Percentiles rank a stretch among this genome's conserved stretches.
Evolutionary conservation across 2,329 filamentous ascomycete species (phyloP).

Genomic region (Claviceps cyperi): DNA sequence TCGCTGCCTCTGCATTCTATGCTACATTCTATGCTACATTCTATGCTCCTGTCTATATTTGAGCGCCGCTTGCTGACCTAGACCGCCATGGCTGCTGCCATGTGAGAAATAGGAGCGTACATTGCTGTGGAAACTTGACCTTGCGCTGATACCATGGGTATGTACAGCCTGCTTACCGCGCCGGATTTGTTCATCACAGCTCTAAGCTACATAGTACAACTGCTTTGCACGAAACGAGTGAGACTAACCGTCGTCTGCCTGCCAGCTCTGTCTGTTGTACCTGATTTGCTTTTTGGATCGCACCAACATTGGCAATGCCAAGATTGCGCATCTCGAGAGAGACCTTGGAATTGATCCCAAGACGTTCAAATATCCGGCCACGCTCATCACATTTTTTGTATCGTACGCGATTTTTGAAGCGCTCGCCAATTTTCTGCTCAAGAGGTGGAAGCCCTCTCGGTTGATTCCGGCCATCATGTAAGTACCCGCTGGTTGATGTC

Average conservation of each 20-base stretch:
- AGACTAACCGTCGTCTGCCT: too few species aligned
- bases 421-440: constrained; percentile 67
- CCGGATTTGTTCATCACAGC: too few species aligned
- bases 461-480: constrained; percentile 77
- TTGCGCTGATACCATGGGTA: constrained; percentile 45
- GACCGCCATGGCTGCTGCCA: not conserved
- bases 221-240: too few species aligned
- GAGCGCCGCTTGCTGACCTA: not conserved
- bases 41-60: too few species aligned
- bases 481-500: constrained; percentile 7
- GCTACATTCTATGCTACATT: too few species aligned
- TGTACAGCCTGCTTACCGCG: constrained; percentile 5
- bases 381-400: constrained; percentile 74
- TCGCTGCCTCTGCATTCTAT: too few species aligned
- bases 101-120: constrained; percentile 38
- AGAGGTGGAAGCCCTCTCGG: constrained; percentile 57
- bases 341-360: constrained; percentile 39
- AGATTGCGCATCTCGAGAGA: constrained; percentile 34
- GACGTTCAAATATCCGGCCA: constrained; percentile 53
- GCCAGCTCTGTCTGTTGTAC: constrained; percentile 52
- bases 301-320: constrained; percentile 65
- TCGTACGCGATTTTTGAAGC: constrained; percentile 71
- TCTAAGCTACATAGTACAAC: too few species aligned
- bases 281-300: constrained; percentile 60
- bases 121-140: constrained; percentile 47